These are phyloP conservation scores for Boletus sp. DNA, from an alignment of 768 basidiomycete genomes.

Conservation along the genomic window DNA sequence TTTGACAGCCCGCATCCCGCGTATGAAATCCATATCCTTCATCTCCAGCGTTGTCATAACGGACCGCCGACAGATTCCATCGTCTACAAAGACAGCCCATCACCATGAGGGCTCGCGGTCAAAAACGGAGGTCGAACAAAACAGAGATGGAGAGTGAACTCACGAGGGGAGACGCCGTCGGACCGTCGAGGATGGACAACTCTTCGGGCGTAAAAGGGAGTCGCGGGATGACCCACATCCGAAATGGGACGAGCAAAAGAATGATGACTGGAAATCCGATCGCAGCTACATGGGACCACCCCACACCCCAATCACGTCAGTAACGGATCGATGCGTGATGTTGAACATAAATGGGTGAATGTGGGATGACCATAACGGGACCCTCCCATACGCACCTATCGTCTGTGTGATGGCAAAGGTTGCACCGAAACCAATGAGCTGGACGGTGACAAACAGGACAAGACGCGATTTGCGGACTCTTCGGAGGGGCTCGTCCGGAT, in stretches of 20 bases:
- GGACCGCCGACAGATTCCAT: constrained; percentile 45
- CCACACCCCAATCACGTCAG: not conserved
- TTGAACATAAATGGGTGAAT: not conserved
- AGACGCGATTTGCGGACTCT: constrained; percentile 74
- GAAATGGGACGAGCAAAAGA: constrained; percentile 73
- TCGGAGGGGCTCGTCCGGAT: constrained; percentile 64
- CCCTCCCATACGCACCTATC: constrained; percentile 48
- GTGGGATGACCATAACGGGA: not conserved
- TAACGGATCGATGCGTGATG: not conserved
- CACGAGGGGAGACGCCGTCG: constrained; percentile 84
- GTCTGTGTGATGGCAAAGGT: constrained; percentile 93
- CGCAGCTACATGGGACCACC: constrained; percentile 49
- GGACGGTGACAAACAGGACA: constrained; percentile 65
- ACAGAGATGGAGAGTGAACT: constrained; percentile 31
- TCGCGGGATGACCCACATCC: constrained; percentile 66
- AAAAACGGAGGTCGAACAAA: not conserved
- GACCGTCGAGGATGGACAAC: constrained; percentile 80
- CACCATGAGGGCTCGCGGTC: not conserved
- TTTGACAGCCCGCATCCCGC: not conserved
- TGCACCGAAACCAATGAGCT: constrained; percentile 80
- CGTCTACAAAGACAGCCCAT: constrained; percentile 26
- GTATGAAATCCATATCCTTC: not conserved
- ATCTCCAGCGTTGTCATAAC: not conserved
- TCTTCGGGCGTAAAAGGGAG: constrained; percentile 77
- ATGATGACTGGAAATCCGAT: constrained; percentile 92